Conservation (phyloP, 208 protist species). For the Naegleria lovaniensis region DNA sequence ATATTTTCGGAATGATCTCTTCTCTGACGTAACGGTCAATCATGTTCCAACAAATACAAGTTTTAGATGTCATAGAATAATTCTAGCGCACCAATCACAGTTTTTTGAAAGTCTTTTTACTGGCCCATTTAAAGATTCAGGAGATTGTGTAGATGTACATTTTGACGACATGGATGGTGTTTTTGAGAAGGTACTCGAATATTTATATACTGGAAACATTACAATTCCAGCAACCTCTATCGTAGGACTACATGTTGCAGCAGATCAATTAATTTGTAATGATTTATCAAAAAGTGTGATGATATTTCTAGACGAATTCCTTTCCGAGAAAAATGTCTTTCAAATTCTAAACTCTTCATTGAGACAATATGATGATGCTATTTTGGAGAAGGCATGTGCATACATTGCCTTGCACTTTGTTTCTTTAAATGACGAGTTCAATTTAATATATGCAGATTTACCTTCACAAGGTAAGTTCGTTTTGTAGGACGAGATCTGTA, state of each 20-base stretch:
- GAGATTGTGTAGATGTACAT: neutral
- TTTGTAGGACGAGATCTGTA: neutral
- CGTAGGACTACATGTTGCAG: neutral
- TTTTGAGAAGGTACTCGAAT: conserved; percentile 7
- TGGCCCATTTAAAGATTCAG: neutral
- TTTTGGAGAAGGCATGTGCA: neutral
- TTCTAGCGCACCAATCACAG: neutral
- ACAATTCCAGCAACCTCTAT: neutral
- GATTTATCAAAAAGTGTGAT: neutral
- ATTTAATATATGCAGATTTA: neutral
- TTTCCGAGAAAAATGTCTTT: neutral
- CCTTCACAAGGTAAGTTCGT: neutral
- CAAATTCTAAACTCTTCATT: neutral
- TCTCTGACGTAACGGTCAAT: neutral
- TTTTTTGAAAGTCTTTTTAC: neutral
- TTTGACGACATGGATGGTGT: neutral
- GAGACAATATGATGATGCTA: neutral
- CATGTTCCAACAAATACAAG: neutral
- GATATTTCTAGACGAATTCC: neutral
- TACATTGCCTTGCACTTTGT: neutral
- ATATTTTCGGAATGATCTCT: neutral
- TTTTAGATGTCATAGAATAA: neutral
- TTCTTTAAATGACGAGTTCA: neutral
- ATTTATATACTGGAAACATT: neutral
- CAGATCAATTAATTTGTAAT: neutral